Percentiles rank a stretch among this genome's conserved stretches.
phyloP scores from a whole-genome alignment of 768 basidiomycete species.

The Lyophyllum decastes region DNA sequence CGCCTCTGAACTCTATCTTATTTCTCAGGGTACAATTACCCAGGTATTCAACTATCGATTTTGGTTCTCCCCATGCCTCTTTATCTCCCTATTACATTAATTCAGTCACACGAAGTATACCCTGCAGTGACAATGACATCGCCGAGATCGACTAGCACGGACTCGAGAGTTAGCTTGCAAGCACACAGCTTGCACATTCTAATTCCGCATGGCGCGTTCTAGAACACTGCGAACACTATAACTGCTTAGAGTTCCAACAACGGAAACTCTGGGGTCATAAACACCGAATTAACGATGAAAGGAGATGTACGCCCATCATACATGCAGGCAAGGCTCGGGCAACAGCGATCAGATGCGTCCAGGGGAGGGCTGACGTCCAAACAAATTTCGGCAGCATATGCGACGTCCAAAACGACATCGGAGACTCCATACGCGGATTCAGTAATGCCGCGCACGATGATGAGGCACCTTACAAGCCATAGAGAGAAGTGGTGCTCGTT shows the following conservation, averaged over 20 bases:
- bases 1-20: not conserved
- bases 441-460: not conserved
- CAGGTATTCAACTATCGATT: not conserved
- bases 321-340: not conserved
- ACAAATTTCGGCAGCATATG: not conserved
- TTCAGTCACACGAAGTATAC: not conserved
- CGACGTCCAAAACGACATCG: not conserved
- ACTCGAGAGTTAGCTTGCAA: no score
- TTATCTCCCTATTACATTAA: not conserved
- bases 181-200: no score
- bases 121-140: no score
- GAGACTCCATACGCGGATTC: not conserved
- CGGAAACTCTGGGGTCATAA: not conserved
- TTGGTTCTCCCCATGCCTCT: not conserved
- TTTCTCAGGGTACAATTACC: not conserved
- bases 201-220: no score
- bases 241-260: not conserved
- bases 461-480: not conserved
- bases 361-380: not conserved
- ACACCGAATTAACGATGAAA: not conserved
- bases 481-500: not conserved
- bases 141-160: no score
- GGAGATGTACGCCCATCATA: slow-evolving; percentile 7
- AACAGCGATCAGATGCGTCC: not conserved
- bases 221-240: not conserved